Evolutionary conservation across 345 rosid species (phyloP).

Genomic region (Leavenworthia alabamica): DNA sequence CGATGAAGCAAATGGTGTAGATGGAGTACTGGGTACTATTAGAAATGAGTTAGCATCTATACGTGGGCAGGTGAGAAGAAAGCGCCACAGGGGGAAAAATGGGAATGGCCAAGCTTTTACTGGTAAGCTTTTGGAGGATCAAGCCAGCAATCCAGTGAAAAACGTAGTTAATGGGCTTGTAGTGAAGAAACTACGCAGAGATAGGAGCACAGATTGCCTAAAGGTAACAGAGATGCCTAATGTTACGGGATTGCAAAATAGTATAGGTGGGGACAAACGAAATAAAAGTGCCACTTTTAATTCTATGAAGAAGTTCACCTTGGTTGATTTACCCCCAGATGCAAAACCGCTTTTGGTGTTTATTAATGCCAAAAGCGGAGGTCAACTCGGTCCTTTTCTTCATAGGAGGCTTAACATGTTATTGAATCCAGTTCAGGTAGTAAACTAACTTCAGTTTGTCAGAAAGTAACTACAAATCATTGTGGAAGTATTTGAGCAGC

Average conservation of each 20-base stretch:
- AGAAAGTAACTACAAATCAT: neutral
- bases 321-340: constrained; percentile 54
- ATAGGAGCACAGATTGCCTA: constrained; percentile 36
- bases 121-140: constrained; percentile 37
- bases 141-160: constrained; percentile 32
- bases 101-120: constrained; percentile 29
- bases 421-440: constrained; percentile 75
- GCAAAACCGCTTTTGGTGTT: constrained; percentile 74
- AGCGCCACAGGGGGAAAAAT: constrained; percentile 36
- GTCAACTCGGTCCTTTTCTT: constrained; percentile 65
- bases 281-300: constrained; percentile 22
- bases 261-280: constrained; percentile 30
- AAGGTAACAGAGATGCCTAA: constrained; percentile 23
- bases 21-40: constrained; percentile 36
- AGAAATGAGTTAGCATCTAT: constrained; percentile 38
- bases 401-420: constrained; percentile 66
- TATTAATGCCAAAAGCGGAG: constrained; percentile 79
- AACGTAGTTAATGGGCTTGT: constrained; percentile 35
- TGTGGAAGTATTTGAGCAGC: neutral
- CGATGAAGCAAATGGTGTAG: constrained; percentile 31
- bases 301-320: constrained; percentile 34
- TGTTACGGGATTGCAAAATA: constrained; percentile 30
- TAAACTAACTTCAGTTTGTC: neutral
- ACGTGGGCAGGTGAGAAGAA: constrained; percentile 40
- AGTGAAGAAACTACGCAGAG: constrained; percentile 42